phyloP scores from a whole-genome alignment of 176 grass and related monocot species.

The Thinopyrum elongatum region DNA sequence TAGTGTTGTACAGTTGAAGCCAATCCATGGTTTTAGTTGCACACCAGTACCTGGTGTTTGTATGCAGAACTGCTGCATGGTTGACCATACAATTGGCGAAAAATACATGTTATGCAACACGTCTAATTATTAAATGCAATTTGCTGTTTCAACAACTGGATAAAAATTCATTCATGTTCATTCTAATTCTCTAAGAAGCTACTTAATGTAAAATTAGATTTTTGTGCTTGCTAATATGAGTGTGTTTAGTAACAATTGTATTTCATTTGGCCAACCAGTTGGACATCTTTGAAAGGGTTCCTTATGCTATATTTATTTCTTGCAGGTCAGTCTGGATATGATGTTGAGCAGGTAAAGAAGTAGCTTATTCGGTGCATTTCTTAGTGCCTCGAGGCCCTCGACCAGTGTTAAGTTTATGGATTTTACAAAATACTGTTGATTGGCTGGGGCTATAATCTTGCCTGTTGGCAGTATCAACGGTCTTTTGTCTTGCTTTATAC shows the following conservation, averaged over 20 bases:
- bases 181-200: not conserved
- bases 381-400: not conserved
- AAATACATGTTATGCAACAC: not conserved
- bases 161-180: not conserved
- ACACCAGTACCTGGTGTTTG: not conserved
- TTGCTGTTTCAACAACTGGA: not conserved
- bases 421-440: not conserved
- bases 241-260: not conserved
- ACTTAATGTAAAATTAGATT: not conserved
- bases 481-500: not conserved
- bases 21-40: not conserved
- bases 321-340: slow-evolving; percentile 70
- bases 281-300: not conserved
- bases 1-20: not conserved
- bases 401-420: not conserved
- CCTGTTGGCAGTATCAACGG: not conserved
- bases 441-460: not conserved
- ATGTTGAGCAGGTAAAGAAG: slow-evolving; percentile 72
- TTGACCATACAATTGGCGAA: not conserved
- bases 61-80: not conserved
- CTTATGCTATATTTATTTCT: slow-evolving; percentile 21
- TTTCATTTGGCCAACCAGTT: slow-evolving; percentile 1
- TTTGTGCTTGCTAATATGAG: not conserved
- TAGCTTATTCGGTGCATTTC: slow-evolving; percentile 12
- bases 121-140: not conserved